These are phyloP conservation scores for Porphyrellus cyaneotinctus DNA, from an alignment of 768 basidiomycete genomes.

Conservation along the genomic window DNA sequence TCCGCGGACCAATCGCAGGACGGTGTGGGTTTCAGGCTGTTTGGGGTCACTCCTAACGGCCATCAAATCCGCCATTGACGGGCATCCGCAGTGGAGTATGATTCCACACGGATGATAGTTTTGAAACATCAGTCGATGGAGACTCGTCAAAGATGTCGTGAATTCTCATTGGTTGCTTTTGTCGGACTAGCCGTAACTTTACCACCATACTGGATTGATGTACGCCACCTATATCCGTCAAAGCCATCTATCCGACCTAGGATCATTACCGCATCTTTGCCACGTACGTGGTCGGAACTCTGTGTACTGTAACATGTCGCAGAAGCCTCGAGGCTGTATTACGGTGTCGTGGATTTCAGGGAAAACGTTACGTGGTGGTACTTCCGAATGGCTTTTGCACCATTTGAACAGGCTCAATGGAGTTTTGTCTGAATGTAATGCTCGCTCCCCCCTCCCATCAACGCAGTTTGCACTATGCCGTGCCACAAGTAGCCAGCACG, in stretches of 20 bases:
- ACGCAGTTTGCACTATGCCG: slow-evolving; percentile 1
- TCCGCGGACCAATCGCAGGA: slow-evolving; percentile 25
- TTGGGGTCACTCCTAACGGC: slow-evolving; percentile 9
- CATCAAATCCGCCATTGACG: slow-evolving; percentile 22
- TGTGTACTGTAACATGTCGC: slow-evolving; percentile 20
- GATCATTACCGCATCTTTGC: slow-evolving; percentile 23
- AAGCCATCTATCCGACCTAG: slow-evolving; percentile 10
- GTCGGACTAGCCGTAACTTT: slow-evolving; percentile 13
- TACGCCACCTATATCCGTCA: slow-evolving; percentile 11
- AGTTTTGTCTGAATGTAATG: slow-evolving; percentile 8
- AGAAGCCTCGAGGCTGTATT: slow-evolving; percentile 11
- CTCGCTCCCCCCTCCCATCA: slow-evolving; percentile 2
- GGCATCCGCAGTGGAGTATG: slow-evolving; percentile 17
- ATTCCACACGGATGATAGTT: slow-evolving; percentile 14
- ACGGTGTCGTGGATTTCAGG: slow-evolving; percentile 8
- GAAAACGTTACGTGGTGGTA: slow-evolving; percentile 16
- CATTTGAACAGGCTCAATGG: slow-evolving; percentile 12
- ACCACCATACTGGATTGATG: slow-evolving; percentile 16
- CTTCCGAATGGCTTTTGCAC: background rate
- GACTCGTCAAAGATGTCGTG: slow-evolving; percentile 13
- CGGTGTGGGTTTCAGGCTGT: slow-evolving; percentile 15
- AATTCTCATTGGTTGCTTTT: slow-evolving; percentile 9
- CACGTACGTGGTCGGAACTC: slow-evolving; percentile 10
- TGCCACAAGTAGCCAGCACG: background rate
- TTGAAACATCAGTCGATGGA: slow-evolving; percentile 19